Conservation (phyloP, 495 filamentous ascomycete species). For the Trichoderma virens region DNA sequence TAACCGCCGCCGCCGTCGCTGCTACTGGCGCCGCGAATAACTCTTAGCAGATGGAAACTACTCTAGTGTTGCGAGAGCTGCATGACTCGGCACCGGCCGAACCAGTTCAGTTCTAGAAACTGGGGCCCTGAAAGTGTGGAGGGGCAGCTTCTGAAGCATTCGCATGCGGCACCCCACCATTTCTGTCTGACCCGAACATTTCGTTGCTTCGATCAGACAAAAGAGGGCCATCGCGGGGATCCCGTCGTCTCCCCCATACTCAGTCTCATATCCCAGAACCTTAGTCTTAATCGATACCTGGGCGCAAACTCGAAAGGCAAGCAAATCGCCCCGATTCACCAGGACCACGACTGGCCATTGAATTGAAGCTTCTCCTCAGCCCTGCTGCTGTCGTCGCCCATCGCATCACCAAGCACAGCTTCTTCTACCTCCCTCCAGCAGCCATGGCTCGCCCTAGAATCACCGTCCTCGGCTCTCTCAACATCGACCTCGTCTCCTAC, state of each 20-base stretch:
- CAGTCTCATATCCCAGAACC: background rate
- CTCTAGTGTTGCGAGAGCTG: background rate
- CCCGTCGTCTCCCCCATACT: background rate
- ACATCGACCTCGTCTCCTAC: slow-evolving; percentile 82
- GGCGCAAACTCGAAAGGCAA: too few species aligned
- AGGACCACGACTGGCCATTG: background rate
- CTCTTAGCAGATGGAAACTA: slow-evolving; percentile 1
- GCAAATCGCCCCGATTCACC: too few species aligned
- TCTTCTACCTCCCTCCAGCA: background rate
- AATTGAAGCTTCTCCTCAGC: too few species aligned
- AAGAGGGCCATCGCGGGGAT: slow-evolving; percentile 6
- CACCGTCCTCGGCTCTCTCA: slow-evolving; percentile 84
- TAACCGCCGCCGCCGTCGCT: too few species aligned
- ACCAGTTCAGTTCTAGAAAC: background rate
- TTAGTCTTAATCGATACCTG: too few species aligned
- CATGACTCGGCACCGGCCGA: slow-evolving; percentile 3
- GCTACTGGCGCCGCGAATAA: background rate
- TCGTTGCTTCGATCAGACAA: background rate
- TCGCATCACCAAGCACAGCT: background rate
- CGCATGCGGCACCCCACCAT: background rate
- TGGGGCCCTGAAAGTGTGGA: slow-evolving; percentile 2
- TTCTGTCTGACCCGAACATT: background rate
- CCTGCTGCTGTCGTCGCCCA: background rate
- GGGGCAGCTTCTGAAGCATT: background rate
- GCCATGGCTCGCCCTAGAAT: slow-evolving; percentile 33